Evolutionary conservation across 1,284 basidiomycete species (phyloP).

Genomic region (Cutaneotrichosporon dermatis): DNA sequence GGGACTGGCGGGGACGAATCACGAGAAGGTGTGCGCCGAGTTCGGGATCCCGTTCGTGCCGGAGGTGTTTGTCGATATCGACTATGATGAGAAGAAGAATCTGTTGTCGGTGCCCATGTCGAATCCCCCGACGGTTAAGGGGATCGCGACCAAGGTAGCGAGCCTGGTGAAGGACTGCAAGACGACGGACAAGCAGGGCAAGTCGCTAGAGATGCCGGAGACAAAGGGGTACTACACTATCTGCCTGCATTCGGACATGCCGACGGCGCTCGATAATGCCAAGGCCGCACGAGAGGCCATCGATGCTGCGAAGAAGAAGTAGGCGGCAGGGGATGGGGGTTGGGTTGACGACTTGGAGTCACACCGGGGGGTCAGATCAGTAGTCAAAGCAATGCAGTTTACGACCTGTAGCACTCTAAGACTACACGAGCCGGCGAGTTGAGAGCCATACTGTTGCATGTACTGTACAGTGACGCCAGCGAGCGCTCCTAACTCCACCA

Average conservation of each 20-base stretch:
- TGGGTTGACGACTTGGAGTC: too few relatives aligned
- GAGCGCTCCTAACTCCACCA: too few relatives aligned
- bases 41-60: constrained; percentile 40
- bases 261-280: constrained; percentile 19
- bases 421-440: too few relatives aligned
- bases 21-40: constrained; percentile 37
- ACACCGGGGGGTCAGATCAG: too few relatives aligned
- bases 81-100: constrained; percentile 32
- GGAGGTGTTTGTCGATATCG: constrained; percentile 36
- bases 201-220: constrained; percentile 10
- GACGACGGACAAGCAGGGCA: constrained; percentile 17
- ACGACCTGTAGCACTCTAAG: too few relatives aligned
- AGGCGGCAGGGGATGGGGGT: background rate
- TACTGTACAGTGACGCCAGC: too few relatives aligned
- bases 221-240: constrained; percentile 61
- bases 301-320: constrained; percentile 9
- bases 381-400: too few relatives aligned
- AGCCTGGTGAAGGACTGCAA: constrained; percentile 63
- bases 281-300: constrained; percentile 12
- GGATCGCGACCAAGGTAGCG: constrained; percentile 66
- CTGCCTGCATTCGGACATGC: constrained; percentile 45
- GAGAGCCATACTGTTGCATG: too few relatives aligned
- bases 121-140: constrained; percentile 29
- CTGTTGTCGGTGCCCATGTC: constrained; percentile 36
- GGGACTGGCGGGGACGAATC: constrained; percentile 39